Percentiles rank a stretch among this genome's conserved stretches.
These are phyloP conservation scores for Echium plantagineum DNA, from an alignment of 257 asterid species.

Conservation along the genomic window DNA sequence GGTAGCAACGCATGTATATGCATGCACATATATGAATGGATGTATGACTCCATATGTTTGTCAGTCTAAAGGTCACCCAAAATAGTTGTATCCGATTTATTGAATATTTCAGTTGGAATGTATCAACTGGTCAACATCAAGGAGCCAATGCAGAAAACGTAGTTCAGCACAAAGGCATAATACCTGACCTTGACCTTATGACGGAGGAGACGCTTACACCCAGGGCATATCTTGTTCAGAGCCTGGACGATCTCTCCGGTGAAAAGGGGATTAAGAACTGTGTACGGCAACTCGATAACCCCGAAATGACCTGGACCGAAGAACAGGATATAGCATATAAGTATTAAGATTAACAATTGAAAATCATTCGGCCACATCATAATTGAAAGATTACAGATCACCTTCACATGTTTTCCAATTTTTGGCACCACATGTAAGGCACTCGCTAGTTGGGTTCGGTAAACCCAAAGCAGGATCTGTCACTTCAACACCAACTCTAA, in stretches of 20 bases:
- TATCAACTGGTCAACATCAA: no score
- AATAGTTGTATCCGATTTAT: no score
- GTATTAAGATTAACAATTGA: slow-evolving; percentile 4
- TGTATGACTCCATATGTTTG: no score
- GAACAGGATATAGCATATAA: slow-evolving; percentile 4
- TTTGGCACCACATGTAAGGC: slow-evolving; percentile 73
- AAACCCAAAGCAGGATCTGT: slow-evolving; percentile 79
- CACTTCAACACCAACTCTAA: slow-evolving; percentile 57
- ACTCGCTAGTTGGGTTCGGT: slow-evolving; percentile 46
- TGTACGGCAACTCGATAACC: slow-evolving; percentile 50
- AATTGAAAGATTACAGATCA: slow-evolving; percentile 17
- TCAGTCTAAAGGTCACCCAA: no score
- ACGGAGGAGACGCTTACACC: slow-evolving; percentile 50
- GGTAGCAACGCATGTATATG: no score
- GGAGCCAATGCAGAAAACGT: slow-evolving; percentile 3
- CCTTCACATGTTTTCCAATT: slow-evolving; percentile 72
- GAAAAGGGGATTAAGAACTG: slow-evolving; percentile 70
- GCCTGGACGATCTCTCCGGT: slow-evolving; percentile 62
- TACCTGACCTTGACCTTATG: slow-evolving; percentile 63
- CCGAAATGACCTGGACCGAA: slow-evolving; percentile 83
- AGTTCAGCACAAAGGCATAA: slow-evolving; percentile 21
- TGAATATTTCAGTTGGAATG: no score
- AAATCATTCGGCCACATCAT: slow-evolving; percentile 12
- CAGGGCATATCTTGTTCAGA: slow-evolving; percentile 81
- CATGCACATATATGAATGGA: no score